Evolutionary conservation across 1,139 yeast species (phyloP).

Genomic region (Blastobotrys buckinghamii): DNA sequence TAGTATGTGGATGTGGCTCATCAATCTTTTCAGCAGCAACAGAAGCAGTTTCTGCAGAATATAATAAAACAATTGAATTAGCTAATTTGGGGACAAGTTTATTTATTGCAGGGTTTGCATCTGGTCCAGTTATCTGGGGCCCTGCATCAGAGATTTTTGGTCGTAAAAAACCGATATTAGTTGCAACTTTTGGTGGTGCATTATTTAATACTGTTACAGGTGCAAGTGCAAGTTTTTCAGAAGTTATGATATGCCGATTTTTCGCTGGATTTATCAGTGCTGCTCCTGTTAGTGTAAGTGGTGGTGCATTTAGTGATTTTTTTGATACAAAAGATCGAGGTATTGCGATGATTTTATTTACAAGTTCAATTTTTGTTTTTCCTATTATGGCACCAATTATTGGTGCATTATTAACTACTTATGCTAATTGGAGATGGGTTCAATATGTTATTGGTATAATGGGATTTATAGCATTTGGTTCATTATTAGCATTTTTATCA

Average conservation of each 20-base stretch:
- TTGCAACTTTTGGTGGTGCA: slow-evolving; percentile 50
- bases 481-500: slow-evolving; percentile 34
- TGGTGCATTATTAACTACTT: slow-evolving; percentile 33
- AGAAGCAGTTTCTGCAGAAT: slow-evolving; percentile 27
- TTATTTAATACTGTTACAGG: slow-evolving; percentile 66
- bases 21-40: slow-evolving; percentile 39
- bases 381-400: slow-evolving; percentile 63
- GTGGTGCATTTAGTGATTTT: slow-evolving; percentile 78
- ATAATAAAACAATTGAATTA: slow-evolving; percentile 28
- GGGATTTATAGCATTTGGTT: slow-evolving; percentile 34
- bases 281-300: slow-evolving; percentile 72
- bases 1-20: slow-evolving; percentile 40
- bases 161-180: slow-evolving; percentile 49
- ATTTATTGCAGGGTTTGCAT: slow-evolving; percentile 72
- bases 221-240: slow-evolving; percentile 62
- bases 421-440: slow-evolving; percentile 55
- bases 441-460: slow-evolving; percentile 47
- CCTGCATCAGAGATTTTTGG: slow-evolving; percentile 73
- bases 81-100: slow-evolving; percentile 53
- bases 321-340: slow-evolving; percentile 59
- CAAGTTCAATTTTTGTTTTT: slow-evolving; percentile 62
- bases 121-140: slow-evolving; percentile 76
- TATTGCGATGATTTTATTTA: slow-evolving; percentile 54
- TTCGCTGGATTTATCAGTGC: slow-evolving; percentile 74
- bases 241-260: slow-evolving; percentile 65